Conservation (phyloP, 2,329 filamentous ascomycete genomes). For the Penicillium sp. region DNA sequence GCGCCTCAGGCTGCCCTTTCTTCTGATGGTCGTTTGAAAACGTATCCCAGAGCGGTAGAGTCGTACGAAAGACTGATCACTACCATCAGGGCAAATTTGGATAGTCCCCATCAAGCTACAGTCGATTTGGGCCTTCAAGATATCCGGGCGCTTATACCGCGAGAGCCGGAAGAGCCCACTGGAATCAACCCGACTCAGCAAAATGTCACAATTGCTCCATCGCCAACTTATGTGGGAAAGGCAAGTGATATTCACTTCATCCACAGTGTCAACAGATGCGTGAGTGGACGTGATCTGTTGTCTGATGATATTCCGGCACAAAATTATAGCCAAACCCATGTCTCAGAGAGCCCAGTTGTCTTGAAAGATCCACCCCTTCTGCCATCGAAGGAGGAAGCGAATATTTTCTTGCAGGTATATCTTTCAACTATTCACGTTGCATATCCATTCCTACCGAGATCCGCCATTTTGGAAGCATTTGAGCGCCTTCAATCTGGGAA, state of each 20-base stretch:
- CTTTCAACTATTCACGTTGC: slow-evolving; percentile 40
- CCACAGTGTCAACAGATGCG: slow-evolving; percentile 32
- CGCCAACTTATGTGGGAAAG: slow-evolving; percentile 38
- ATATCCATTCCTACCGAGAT: slow-evolving; percentile 36
- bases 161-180: background rate
- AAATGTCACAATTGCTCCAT: background rate
- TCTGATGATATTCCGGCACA: slow-evolving; percentile 24
- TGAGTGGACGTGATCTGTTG: slow-evolving; percentile 15
- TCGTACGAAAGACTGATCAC: background rate
- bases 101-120: background rate
- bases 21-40: background rate
- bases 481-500: slow-evolving; percentile 17
- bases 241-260: slow-evolving; percentile 44
- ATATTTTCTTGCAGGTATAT: slow-evolving; percentile 28
- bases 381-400: slow-evolving; percentile 18
- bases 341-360: slow-evolving; percentile 7
- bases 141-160: background rate
- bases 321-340: slow-evolving; percentile 16
- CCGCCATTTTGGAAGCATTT: slow-evolving; percentile 21
- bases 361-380: slow-evolving; percentile 15
- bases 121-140: background rate
- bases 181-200: background rate
- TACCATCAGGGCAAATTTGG: background rate
- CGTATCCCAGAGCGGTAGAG: background rate
- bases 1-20: background rate